These are phyloP conservation scores for Maudiozyma humilis DNA, from an alignment of 1,139 yeast genomes.

Conservation along the genomic window DNA sequence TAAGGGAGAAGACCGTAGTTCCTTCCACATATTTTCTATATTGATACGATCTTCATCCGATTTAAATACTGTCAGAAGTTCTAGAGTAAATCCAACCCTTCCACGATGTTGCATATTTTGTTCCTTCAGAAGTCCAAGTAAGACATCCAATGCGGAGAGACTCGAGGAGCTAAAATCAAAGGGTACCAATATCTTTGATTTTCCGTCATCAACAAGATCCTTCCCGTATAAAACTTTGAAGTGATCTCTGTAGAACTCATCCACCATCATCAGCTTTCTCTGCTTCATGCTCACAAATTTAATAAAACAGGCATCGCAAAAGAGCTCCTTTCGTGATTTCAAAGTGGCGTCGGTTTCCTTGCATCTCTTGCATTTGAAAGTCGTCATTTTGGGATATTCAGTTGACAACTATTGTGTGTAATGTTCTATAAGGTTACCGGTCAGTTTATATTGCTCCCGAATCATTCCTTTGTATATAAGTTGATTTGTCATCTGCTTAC, in stretches of 20 bases:
- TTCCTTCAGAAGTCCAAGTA: conserved; percentile 51
- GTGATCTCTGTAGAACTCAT: conserved; percentile 62
- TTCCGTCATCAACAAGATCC: conserved; percentile 11
- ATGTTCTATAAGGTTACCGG: too few species aligned
- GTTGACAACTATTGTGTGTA: too few species aligned
- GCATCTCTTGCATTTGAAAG: conserved; percentile 40
- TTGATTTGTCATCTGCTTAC: not conserved
- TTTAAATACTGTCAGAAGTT: conserved; percentile 37
- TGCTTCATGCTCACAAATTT: conserved; percentile 71
- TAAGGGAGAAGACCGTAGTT: conserved; percentile 13
- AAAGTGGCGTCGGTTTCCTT: conserved; percentile 40
- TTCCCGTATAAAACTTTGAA: conserved; percentile 35
- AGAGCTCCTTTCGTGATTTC: conserved; percentile 58
- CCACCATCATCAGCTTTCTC: conserved; percentile 69
- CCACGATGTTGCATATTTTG: conserved; percentile 57
- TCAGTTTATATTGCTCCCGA: too few species aligned
- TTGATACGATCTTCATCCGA: conserved; percentile 12
- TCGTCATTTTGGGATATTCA: not conserved
- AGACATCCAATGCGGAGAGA: conserved; percentile 56
- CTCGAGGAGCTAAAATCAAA: conserved; percentile 52
- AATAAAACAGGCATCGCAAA: conserved; percentile 63
- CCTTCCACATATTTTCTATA: conserved; percentile 22
- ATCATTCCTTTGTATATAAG: too few species aligned
- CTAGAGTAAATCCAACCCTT: conserved; percentile 56
- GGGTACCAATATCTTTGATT: conserved; percentile 23